These are phyloP conservation scores for Jatropha podagrica DNA, from an alignment of 441 rosid genomes.

Conservation along the genomic window DNA sequence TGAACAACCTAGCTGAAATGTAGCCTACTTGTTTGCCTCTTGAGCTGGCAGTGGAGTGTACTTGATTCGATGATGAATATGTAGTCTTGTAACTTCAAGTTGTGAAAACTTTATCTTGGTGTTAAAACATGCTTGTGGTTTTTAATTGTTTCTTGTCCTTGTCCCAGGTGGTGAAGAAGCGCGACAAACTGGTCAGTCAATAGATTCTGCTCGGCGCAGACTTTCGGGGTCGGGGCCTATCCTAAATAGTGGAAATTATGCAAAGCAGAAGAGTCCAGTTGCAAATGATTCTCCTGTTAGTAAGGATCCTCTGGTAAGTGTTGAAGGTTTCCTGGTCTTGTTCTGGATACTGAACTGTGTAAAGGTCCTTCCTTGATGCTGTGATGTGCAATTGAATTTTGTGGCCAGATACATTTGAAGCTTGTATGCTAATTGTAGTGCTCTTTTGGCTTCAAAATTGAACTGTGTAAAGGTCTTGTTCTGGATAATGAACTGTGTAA, in stretches of 20 bases:
- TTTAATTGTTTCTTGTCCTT: neutral
- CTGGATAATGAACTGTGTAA: too few species aligned
- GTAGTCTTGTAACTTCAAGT: neutral
- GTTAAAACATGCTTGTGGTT: neutral
- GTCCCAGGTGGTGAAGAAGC: slow-evolving; percentile 65
- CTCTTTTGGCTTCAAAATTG: too few species aligned
- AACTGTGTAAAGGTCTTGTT: too few species aligned
- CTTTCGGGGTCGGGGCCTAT: slow-evolving; percentile 75
- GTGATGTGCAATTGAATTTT: neutral
- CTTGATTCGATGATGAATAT: neutral
- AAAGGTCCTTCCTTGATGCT: neutral
- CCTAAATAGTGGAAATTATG: slow-evolving; percentile 50
- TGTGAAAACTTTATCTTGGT: slow-evolving; percentile 16
- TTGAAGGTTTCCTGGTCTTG: neutral
- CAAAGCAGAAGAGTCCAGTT: slow-evolving; percentile 75
- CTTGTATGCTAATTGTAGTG: too few species aligned
- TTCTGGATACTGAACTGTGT: neutral
- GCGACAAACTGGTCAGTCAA: slow-evolving; percentile 59
- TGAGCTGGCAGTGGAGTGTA: neutral
- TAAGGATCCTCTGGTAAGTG: slow-evolving; percentile 63
- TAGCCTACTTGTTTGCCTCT: slow-evolving; percentile 1
- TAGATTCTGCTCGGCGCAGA: slow-evolving; percentile 62
- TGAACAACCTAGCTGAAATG: neutral
- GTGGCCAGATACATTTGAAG: slow-evolving; percentile 6
- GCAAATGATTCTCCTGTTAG: slow-evolving; percentile 60